Percentiles rank a stretch among this genome's conserved stretches.
These are phyloP conservation scores for Ustilago curta DNA, from an alignment of 1,284 basidiomycete species.

Conservation along the genomic window DNA sequence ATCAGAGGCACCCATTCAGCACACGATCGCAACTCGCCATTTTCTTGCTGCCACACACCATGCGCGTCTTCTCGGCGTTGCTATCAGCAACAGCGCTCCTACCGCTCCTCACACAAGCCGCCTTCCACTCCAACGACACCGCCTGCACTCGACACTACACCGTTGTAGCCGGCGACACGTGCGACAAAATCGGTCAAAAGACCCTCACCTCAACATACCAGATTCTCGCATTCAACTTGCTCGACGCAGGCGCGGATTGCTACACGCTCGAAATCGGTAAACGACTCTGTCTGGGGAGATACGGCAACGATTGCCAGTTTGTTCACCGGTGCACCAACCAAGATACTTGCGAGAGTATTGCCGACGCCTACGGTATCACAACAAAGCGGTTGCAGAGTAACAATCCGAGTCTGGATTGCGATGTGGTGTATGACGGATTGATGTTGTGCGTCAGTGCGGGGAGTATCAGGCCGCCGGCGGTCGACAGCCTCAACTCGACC, in stretches of 20 bases:
- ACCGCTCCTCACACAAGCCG: conserved; percentile 28
- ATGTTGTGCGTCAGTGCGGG: conserved; percentile 60
- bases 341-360: conserved; percentile 58
- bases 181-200: conserved; percentile 77
- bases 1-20: not conserved
- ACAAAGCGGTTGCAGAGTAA: conserved; percentile 47
- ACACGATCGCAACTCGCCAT: not conserved
- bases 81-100: conserved; percentile 24
- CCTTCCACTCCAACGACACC: conserved; percentile 58
- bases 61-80: conserved; percentile 22
- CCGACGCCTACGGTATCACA: conserved; percentile 52
- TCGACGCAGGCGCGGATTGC: conserved; percentile 74
- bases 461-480: conserved; percentile 52
- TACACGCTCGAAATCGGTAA: conserved; percentile 75
- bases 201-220: conserved; percentile 81
- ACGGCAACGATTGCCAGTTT: conserved; percentile 64
- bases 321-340: conserved; percentile 46
- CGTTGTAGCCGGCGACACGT: conserved; percentile 75
- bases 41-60: conserved; percentile 11
- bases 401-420: conserved; percentile 60
- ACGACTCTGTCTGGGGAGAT: conserved; percentile 67
- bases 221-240: conserved; percentile 75
- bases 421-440: conserved; percentile 56
- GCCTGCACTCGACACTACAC: conserved; percentile 76
- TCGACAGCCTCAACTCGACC: conserved; percentile 44